Base-by-base conservation (phyloP, 257 asterid species). In the Henckelia pumila region DNA sequence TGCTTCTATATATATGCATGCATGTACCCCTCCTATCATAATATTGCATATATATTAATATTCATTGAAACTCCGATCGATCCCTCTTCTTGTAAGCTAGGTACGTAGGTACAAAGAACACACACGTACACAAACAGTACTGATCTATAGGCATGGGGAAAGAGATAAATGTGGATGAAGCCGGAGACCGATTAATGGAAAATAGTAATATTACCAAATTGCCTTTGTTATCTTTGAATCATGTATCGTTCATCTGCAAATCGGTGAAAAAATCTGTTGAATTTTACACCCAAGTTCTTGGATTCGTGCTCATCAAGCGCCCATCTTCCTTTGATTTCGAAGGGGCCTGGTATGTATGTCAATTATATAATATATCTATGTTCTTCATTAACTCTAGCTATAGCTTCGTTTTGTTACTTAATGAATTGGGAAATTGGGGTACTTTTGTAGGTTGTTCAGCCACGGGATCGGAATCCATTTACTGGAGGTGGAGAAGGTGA, bases 261-360 rank as follows among this genome's bases (percentile, higher is more conserved):
- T 87, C 95, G 0, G 88, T 89, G 1, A 7, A 62, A 33, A 80
- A 20, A 75, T 84, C 95, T 9, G 91, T 74, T 1, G 73, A 79
- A 22, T 89, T 89, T 44, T 89, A 85, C 57, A 81, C 83, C 32
- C 84, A 82, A 58, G 89, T 89, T 52, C 83, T 89, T 20, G 95
- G 97, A 0, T 89, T 89, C 11, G 84, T 85, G 64, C 88, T 84
- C 76, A 83, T 89, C 73, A 83, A 86, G 56, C 75, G 97, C 53
- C 97, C 97, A 0, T 88, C 95, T 63, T 89, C 97, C 47, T 84
- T 89, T 61, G 86, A 87, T 74, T 89, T 89, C 55, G 88, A 87
- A 75, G 97, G 97, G 32, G 95, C 97, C 65, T 89, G 96, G 96
- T 89, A 82, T 9, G 79, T n/a, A n/a, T n/a, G n/a, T n/a, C n/a